Conservation (phyloP, 2,329 filamentous ascomycete species). For the Thelonectria olida region DNA sequence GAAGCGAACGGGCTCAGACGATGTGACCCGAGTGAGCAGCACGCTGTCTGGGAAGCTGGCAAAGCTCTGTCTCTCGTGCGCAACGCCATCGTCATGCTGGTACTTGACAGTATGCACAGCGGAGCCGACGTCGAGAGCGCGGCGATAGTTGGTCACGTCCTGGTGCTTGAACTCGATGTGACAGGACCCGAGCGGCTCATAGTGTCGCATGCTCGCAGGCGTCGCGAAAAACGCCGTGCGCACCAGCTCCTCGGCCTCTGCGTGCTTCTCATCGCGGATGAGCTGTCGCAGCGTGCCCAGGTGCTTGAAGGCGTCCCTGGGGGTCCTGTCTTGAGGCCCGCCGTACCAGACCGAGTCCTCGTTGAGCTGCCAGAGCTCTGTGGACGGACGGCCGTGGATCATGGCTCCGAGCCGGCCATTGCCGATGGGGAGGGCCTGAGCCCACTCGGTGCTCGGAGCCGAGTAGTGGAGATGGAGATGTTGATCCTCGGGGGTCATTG, state of each 20-base stretch:
- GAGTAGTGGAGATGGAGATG: conserved; percentile 34
- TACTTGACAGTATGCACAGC: conserved; percentile 51
- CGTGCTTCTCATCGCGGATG: conserved; percentile 35
- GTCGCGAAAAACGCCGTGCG: conserved; percentile 36
- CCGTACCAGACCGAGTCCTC: conserved; percentile 60
- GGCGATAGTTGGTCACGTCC: conserved; percentile 44
- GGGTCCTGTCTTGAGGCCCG: conserved; percentile 53
- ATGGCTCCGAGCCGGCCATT: conserved; percentile 56
- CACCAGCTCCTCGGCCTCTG: conserved; percentile 35
- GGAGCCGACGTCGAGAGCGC: conserved; percentile 50
- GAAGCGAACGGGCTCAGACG: conserved; percentile 33
- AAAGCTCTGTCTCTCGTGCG: conserved; percentile 48
- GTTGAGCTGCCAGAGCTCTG: conserved; percentile 53
- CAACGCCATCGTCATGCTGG: conserved; percentile 42
- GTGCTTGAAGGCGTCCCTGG: conserved; percentile 39
- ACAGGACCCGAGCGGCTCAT: conserved; percentile 45
- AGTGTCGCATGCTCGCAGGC: conserved; percentile 39
- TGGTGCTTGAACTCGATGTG: conserved; percentile 50
- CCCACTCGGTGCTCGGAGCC: conserved; percentile 37
- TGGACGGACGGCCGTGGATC: conserved; percentile 54
- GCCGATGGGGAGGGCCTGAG: conserved; percentile 55
- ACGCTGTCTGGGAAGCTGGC: conserved; percentile 53
- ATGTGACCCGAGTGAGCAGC: conserved; percentile 37
- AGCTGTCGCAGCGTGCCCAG: conserved; percentile 30
- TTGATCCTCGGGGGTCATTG: conserved; percentile 7